Percentiles rank a stretch among this genome's conserved stretches.
Evolutionary conservation across 805 yeast species (phyloP).

Genomic region (Schwanniomyces yamadae): DNA sequence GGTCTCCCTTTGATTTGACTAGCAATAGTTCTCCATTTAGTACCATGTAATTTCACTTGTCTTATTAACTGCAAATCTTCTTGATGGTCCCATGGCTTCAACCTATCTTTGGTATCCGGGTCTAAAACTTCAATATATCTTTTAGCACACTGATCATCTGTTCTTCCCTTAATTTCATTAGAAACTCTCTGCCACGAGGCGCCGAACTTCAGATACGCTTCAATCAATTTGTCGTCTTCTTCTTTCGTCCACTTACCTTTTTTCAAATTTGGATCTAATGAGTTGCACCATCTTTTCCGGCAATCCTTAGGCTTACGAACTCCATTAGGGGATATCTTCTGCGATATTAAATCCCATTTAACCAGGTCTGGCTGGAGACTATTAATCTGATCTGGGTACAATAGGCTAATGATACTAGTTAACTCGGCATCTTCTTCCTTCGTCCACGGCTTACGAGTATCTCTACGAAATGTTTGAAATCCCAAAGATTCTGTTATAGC

Average conservation of each 20-base stretch:
- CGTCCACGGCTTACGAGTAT: conserved; percentile 69
- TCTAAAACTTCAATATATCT: conserved; percentile 85
- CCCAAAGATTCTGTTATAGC: conserved; percentile 71
- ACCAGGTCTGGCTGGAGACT: conserved; percentile 40
- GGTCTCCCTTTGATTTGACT: conserved; percentile 74
- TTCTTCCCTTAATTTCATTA: conserved; percentile 72
- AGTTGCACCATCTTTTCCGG: conserved; percentile 82
- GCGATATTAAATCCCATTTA: conserved; percentile 62
- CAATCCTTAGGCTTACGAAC: conserved; percentile 76
- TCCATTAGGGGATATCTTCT: conserved; percentile 38
- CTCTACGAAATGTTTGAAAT: conserved; percentile 67
- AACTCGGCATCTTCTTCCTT: conserved; percentile 66
- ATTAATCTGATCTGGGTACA: conserved; percentile 23
- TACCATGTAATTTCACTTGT: conserved; percentile 69
- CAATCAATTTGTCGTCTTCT: conserved; percentile 67
- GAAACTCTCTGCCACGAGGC: conserved; percentile 87
- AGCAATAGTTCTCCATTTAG: conserved; percentile 86
- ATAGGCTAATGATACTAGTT: conserved; percentile 39
- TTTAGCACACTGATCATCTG: conserved; percentile 94
- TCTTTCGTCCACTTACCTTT: conserved; percentile 86
- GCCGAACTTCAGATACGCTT: conserved; percentile 68
- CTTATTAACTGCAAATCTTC: conserved; percentile 74
- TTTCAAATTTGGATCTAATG: conserved; percentile 76
- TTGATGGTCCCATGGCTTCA: conserved; percentile 73
- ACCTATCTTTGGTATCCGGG: conserved; percentile 73